A percentile compares a stretch with the other conserved stretches of the same genome.
phyloP scores from a whole-genome alignment of 2,329 filamentous ascomycete genomes.

The Fusarium praegraminearum region DNA sequence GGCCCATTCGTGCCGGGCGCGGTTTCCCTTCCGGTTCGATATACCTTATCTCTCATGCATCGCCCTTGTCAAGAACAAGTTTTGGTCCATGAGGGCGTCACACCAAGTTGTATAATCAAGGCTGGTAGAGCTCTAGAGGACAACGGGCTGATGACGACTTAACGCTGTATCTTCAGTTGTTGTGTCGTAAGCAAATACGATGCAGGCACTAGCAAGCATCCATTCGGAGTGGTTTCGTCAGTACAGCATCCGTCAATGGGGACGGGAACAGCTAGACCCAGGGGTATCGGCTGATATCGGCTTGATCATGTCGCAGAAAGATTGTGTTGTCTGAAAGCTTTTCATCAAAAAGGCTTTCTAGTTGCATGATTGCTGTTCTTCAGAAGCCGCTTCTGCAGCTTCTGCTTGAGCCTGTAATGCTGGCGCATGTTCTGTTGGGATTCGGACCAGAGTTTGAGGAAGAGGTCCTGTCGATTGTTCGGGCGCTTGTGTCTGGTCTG shows the following conservation, averaged over 20 bases:
- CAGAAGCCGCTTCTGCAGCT: slow-evolving; percentile 59
- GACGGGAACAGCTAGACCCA: background rate
- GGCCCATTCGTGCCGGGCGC: background rate
- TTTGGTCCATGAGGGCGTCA: background rate
- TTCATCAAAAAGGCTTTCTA: background rate
- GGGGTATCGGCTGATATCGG: background rate
- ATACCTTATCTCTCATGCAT: background rate
- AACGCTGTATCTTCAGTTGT: background rate
- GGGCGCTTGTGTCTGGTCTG: slow-evolving; percentile 53
- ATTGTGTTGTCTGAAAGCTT: background rate
- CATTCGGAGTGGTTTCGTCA: background rate
- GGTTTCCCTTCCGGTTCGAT: background rate
- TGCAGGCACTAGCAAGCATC: background rate
- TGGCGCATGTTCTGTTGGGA: slow-evolving; percentile 82
- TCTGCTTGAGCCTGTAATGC: slow-evolving; percentile 71
- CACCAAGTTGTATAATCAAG: background rate
- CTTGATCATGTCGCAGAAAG: no score
- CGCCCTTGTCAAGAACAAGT: background rate
- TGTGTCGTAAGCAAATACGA: background rate
- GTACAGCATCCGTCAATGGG: background rate
- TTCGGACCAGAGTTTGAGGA: slow-evolving; percentile 85
- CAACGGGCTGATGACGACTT: background rate
- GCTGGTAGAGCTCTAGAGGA: background rate
- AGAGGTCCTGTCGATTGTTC: slow-evolving; percentile 64
- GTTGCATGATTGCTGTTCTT: slow-evolving; percentile 52